Percentiles rank a stretch among this genome's conserved stretches.
These are phyloP conservation scores for Pseudopithomyces chartarum DNA, from an alignment of 2,329 filamentous ascomycete genomes.

Conservation along the genomic window DNA sequence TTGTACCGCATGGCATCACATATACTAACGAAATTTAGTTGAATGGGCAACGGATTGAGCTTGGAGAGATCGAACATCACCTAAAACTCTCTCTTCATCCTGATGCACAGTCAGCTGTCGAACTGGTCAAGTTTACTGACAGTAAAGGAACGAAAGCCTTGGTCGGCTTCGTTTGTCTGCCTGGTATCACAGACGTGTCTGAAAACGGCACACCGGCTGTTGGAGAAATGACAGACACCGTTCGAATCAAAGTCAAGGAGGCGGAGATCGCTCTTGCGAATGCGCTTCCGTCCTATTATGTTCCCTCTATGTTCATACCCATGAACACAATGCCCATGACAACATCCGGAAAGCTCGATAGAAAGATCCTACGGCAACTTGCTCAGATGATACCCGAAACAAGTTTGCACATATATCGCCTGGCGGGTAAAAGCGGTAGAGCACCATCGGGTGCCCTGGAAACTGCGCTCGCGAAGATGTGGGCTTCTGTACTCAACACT, in stretches of 20 bases:
- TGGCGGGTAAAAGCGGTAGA: conserved; percentile 36
- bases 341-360: conserved; percentile 51
- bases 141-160: conserved; percentile 31
- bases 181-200: conserved; percentile 16
- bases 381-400: conserved; percentile 38
- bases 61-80: conserved; percentile 54
- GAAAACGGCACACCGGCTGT: conserved; percentile 30
- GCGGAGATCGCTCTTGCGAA: conserved; percentile 33
- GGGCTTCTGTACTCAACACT: conserved; percentile 48
- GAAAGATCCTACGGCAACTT: conserved; percentile 45
- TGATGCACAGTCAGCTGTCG: conserved; percentile 50
- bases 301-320: conserved; percentile 51
- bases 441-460: conserved; percentile 31
- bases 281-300: conserved; percentile 49
- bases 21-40: conserved; percentile 42
- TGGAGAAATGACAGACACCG: conserved; percentile 24
- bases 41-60: conserved; percentile 52
- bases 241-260: conserved; percentile 26
- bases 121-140: conserved; percentile 41
- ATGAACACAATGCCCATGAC: conserved; percentile 48
- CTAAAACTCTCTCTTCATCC: conserved; percentile 43
- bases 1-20: neutral
- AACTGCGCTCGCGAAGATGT: conserved; percentile 36
- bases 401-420: conserved; percentile 27
- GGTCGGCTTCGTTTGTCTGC: conserved; percentile 34